Percentiles rank a stretch among this genome's conserved stretches.
Evolutionary conservation across 768 basidiomycete genomes (phyloP).

Genomic region (Suillus ampliporus): DNA sequence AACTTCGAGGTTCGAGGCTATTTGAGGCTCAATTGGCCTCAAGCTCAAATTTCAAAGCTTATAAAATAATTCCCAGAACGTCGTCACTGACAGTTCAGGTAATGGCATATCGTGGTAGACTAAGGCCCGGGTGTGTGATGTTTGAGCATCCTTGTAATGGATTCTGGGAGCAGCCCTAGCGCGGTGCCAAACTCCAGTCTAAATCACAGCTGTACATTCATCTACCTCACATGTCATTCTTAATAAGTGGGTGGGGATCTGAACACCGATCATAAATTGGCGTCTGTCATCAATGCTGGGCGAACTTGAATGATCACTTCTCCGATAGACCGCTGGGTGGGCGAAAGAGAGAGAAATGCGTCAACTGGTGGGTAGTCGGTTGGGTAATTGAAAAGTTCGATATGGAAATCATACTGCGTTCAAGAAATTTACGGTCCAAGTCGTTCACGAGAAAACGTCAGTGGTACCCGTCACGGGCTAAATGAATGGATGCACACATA

Average conservation of each 20-base stretch:
- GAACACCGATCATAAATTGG: background rate
- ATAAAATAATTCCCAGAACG: too few relatives aligned
- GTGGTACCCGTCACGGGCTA: background rate
- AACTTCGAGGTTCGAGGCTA: too few relatives aligned
- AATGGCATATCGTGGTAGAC: too few relatives aligned
- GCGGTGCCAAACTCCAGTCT: background rate
- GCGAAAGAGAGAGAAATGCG: background rate
- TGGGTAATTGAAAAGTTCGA: background rate
- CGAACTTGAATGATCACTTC: background rate
- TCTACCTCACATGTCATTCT: background rate
- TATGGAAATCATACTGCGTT: background rate
- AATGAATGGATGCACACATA: background rate
- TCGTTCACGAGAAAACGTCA: background rate
- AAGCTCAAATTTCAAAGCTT: too few relatives aligned
- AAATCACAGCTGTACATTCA: too few relatives aligned
- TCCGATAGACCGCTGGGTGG: background rate
- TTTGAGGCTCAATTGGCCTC: too few relatives aligned
- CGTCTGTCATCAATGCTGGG: background rate
- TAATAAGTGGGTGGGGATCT: background rate
- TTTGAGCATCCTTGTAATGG: too few relatives aligned
- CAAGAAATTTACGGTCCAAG: background rate
- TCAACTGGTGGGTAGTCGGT: background rate
- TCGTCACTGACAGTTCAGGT: too few relatives aligned
- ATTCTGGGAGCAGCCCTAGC: too few relatives aligned
- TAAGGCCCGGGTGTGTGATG: too few relatives aligned